phyloP scores from a whole-genome alignment of 2,329 filamentous ascomycete genomes.

The Fusarium armeniacum region DNA sequence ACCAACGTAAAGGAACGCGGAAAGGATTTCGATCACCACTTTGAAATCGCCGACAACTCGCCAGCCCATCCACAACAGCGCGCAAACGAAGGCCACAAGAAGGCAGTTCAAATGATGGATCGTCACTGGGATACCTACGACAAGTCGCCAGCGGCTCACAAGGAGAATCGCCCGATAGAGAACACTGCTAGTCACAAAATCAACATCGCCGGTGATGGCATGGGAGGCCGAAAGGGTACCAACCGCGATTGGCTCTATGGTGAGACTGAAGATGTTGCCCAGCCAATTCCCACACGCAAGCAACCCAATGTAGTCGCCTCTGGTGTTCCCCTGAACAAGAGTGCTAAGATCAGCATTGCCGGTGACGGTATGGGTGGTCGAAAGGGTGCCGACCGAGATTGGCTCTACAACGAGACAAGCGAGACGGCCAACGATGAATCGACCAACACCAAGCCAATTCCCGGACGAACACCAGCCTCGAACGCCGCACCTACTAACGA shows the following conservation, averaged over 20 bases:
- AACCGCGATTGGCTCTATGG: slow-evolving; percentile 70
- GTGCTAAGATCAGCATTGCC: slow-evolving; percentile 58
- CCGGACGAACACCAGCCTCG: slow-evolving; percentile 54
- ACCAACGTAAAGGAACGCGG: slow-evolving; percentile 80
- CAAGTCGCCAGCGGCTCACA: slow-evolving; percentile 66
- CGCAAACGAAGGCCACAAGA: slow-evolving; percentile 71
- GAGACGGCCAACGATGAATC: slow-evolving; percentile 38
- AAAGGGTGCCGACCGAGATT: slow-evolving; percentile 66
- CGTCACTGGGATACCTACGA: slow-evolving; percentile 71
- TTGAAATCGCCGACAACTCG: slow-evolving; percentile 78
- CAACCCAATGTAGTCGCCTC: slow-evolving; percentile 33
- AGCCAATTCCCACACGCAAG: slow-evolving; percentile 40
- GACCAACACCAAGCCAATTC: slow-evolving; percentile 48
- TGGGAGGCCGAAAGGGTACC: slow-evolving; percentile 72
- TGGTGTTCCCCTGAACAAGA: slow-evolving; percentile 36
- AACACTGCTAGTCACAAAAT: slow-evolving; percentile 58
- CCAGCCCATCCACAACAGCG: slow-evolving; percentile 63
- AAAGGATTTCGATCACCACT: slow-evolving; percentile 85
- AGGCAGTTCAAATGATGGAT: slow-evolving; percentile 81
- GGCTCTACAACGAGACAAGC: slow-evolving; percentile 68
- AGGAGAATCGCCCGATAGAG: slow-evolving; percentile 65
- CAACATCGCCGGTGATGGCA: slow-evolving; percentile 72
- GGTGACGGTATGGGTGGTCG: slow-evolving; percentile 76
- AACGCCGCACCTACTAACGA: slow-evolving; percentile 12
- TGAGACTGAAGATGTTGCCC: slow-evolving; percentile 51